These are phyloP conservation scores for Ceratopteris richardii DNA, from an alignment of 75 land plant genomes.

Conservation along the genomic window DNA sequence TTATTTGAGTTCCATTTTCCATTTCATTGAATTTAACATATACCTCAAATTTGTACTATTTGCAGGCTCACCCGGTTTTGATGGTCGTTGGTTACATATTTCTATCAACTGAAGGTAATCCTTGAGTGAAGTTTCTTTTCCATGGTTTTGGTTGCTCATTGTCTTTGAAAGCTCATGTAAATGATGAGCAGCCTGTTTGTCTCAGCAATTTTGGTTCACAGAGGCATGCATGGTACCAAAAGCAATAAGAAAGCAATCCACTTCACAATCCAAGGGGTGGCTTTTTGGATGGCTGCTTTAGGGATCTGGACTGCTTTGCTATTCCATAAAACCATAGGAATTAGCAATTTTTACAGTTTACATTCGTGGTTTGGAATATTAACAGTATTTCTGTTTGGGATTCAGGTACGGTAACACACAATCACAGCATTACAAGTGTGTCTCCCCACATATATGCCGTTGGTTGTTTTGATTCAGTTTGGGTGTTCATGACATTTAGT, in stretches of 20 bases:
- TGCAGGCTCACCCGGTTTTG: constrained; percentile 72
- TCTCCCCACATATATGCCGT: too few species aligned
- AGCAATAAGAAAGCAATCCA: constrained; percentile 50
- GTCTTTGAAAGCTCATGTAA: neutral
- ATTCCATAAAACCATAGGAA: constrained; percentile 45
- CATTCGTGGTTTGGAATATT: constrained; percentile 78
- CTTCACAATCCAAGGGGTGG: constrained; percentile 48
- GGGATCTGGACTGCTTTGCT: constrained; percentile 59
- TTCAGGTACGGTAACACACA: constrained; percentile 52
- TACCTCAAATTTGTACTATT: too few species aligned
- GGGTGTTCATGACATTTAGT: too few species aligned
- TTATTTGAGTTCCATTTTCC: too few species aligned
- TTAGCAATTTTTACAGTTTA: constrained; percentile 60
- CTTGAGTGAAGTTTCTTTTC: too few species aligned
- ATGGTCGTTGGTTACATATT: constrained; percentile 67
- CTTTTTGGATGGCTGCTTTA: constrained; percentile 40
- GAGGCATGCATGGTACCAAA: constrained; percentile 44
- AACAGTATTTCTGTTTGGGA: constrained; percentile 36
- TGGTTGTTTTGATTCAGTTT: too few species aligned
- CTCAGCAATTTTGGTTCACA: constrained; percentile 46
- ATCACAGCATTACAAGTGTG: too few species aligned
- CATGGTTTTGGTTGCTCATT: too few species aligned
- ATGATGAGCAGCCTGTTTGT: neutral
- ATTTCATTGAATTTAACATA: too few species aligned
- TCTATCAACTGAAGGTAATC: constrained; percentile 69